Evolutionary conservation across 176 grass and related monocot genomes (phyloP), one percentile per base, ranked within the genome.

Genomic region (Oryza nivara): DNA sequence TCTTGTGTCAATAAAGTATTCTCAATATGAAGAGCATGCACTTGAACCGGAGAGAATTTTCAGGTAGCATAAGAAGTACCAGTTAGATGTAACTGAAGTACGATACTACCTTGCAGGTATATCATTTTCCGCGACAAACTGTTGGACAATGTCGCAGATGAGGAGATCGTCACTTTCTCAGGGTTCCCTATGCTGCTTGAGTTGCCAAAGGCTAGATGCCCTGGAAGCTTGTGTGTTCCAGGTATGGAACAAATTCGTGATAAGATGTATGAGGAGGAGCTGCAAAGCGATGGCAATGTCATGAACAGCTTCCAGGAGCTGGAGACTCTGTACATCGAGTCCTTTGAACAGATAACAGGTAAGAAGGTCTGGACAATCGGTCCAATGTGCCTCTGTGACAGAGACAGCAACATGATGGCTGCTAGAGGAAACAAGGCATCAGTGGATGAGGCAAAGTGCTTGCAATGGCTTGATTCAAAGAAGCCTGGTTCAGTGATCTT

Each of bases 291-390:
- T 25, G 92, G 88, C 28, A 44, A 88, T 22, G 80, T 97, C 70
- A 63, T 85, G 66, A 97, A 97, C 68, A 97, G 76, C 80, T 97
- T 94, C 71, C 17, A 77, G 25, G 85, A 90, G 35, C 75, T 92
- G 20, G 94, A 97, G 84, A 16, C 80, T 60, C 9, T 77, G 43
- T 92, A 85, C 72, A 67, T 90, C 1, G 83, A 91, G 1, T 83
- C 70, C 28, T 89, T 83, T n/a, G 38, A 81, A 64, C 78, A 84
- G 32, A 61, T 11, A 3, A 76, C 48, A 10, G 77, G 77, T 41
- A 89, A 92, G 75, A 90, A 90, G 72, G 75, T 90, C 15, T 94
- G 87, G 84, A 47, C 86, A 6, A 20, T 97, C 70, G 94, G 94
- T 5, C 94, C 90, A 20, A 83, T 89, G 78, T 88, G 90, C 60